These are phyloP conservation scores for Alternaria incomplexa DNA, from an alignment of 2,329 filamentous ascomycete genomes.

Conservation along the genomic window DNA sequence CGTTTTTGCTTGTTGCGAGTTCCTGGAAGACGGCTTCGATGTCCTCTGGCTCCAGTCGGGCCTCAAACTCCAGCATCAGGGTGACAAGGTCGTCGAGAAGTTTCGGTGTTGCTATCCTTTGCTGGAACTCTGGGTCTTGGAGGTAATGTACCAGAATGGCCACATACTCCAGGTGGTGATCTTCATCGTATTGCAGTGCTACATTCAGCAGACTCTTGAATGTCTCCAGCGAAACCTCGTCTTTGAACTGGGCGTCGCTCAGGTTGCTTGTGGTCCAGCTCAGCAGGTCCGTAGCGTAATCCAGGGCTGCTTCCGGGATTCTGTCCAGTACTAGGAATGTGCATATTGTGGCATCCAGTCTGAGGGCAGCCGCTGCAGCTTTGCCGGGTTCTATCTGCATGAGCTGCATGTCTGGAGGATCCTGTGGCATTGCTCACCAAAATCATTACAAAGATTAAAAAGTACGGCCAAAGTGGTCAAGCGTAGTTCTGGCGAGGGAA, in stretches of 20 bases:
- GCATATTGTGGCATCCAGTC: slow-evolving; percentile 41
- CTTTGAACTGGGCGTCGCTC: slow-evolving; percentile 40
- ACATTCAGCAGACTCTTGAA: slow-evolving; percentile 38
- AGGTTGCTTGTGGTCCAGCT: slow-evolving; percentile 46
- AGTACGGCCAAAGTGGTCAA: slow-evolving; percentile 48
- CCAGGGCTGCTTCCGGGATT: slow-evolving; percentile 39
- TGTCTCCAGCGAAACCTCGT: slow-evolving; percentile 34
- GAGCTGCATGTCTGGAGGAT: slow-evolving; percentile 9
- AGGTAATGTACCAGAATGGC: slow-evolving; percentile 44
- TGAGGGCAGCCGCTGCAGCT: slow-evolving; percentile 39
- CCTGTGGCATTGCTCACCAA: slow-evolving; percentile 32
- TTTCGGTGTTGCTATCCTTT: slow-evolving; percentile 38
- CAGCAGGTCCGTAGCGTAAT: slow-evolving; percentile 45
- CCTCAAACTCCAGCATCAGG: slow-evolving; percentile 41
- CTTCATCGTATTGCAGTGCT: slow-evolving; percentile 38
- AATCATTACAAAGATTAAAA: slow-evolving; percentile 54
- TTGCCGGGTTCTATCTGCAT: slow-evolving; percentile 43
- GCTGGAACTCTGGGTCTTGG: slow-evolving; percentile 44
- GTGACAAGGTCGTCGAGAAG: slow-evolving; percentile 36
- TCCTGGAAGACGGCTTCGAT: slow-evolving; percentile 35
- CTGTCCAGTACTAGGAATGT: slow-evolving; percentile 29
- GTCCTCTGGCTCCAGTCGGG: slow-evolving; percentile 33
- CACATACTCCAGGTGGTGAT: slow-evolving; percentile 43
- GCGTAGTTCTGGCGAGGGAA: slow-evolving; percentile 30
- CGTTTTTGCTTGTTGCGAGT: slow-evolving; percentile 32